Evolutionary conservation across 768 basidiomycete species (phyloP), one percentile per base, ranked within the genome.

Genomic region (Leucogyrophana mollusca): DNA sequence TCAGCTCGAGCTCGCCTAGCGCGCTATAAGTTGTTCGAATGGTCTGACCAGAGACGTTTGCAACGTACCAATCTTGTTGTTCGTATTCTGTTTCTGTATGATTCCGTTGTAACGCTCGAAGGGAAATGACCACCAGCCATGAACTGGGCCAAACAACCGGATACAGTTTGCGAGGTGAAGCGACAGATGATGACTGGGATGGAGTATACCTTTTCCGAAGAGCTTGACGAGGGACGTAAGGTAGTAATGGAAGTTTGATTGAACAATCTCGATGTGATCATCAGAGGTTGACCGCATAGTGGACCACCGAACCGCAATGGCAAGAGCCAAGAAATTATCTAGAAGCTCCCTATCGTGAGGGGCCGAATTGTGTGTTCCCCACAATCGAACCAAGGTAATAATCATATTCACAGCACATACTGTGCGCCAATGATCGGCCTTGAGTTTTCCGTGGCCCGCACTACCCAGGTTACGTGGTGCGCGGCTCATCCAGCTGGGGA

Each of bases 401-500:
- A 56, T 50, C 13, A 68, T 49, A 40, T 65, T 42, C 9, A 65
- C 35, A 0, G 54, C 56, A 34, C 59, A 58, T 1, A 62, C 35
- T 25, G 44, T 50, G 23, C 51, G 40, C 37, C 37, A 61, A 39
- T 68, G 50, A 47, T 65, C 47, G 18, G 64, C 65, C 41, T 67
- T 68, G 7, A 70, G 56, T 38, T 68, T 68, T n/a, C 64, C 65
- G 51, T 68, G 67, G 1, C 33, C 51, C 9, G 51, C 27, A 34
- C 68, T 62, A 10, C 68, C 66, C 30, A 67, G 52, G 47, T 68
- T 69, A 10, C 3, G 49, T 10, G 67, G 69, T 38, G 57, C 64
- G 1, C 54, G 52, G 16, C 56, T 43, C 20, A 62, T 50, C 52
- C 47, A 53, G 20, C 46, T 43, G 4, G 59, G 59, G 13, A 58